phyloP scores from a whole-genome alignment of 140 eudicot species.

The Bidens hawaiensis region DNA sequence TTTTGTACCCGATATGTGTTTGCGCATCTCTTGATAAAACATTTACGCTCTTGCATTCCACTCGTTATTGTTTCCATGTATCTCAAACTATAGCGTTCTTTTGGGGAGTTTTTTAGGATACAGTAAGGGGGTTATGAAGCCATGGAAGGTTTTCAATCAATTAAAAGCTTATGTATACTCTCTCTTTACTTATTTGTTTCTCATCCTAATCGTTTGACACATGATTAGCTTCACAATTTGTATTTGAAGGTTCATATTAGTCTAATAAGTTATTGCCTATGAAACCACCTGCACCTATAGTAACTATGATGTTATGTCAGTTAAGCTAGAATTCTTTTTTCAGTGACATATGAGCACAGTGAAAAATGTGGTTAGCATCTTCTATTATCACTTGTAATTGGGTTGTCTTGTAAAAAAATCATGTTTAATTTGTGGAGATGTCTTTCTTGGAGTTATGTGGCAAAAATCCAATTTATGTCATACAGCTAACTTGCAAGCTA shows the following conservation, averaged over 20 bases:
- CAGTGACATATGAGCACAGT: not conserved
- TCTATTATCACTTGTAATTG: slow-evolving; percentile 5
- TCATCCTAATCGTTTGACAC: not conserved
- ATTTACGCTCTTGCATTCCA: not conserved
- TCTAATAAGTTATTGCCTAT: not conserved
- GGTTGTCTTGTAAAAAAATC: not conserved
- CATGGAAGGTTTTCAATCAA: not conserved
- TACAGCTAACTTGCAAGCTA: slow-evolving; percentile 20
- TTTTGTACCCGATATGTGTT: not conserved
- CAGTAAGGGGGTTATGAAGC: not conserved
- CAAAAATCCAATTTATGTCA: not conserved
- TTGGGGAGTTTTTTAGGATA: not conserved
- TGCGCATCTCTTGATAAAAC: not conserved
- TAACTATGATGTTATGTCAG: not conserved
- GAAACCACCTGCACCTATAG: not conserved
- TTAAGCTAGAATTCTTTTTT: not conserved
- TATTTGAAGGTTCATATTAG: not conserved
- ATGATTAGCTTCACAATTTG: not conserved
- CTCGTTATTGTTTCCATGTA: not conserved
- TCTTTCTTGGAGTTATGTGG: not conserved
- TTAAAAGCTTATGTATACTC: not conserved
- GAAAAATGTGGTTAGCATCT: not conserved
- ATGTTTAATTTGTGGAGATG: not conserved
- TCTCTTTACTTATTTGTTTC: not conserved
- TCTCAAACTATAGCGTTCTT: not conserved